phyloP scores from a whole-genome alignment of 257 asterid species.

The Lycium barbarum region DNA sequence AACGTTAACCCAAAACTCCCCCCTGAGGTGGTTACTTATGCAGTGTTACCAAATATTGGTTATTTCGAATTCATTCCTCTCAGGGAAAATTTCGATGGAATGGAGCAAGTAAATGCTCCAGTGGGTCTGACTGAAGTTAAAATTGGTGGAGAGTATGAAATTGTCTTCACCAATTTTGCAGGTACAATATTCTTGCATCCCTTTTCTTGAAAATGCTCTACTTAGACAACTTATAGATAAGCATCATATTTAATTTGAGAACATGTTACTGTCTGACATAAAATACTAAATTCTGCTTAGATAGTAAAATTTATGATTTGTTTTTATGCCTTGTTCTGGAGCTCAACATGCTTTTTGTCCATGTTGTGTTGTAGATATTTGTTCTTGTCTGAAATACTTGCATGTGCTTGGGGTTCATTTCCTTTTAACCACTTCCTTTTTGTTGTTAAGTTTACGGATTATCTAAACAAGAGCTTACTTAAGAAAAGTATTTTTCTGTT shows the following conservation, averaged over 20 bases:
- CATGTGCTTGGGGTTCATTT: no score
- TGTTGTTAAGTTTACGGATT: no score
- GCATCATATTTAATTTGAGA: no score
- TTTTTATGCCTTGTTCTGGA: no score
- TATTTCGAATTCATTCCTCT: conserved; percentile 44
- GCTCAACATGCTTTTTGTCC: no score
- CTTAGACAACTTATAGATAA: neutral
- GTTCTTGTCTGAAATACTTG: no score
- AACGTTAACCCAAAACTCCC: conserved; percentile 45
- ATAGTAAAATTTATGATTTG: no score
- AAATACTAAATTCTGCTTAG: neutral
- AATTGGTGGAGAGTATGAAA: conserved; percentile 51
- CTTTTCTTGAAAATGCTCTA: neutral
- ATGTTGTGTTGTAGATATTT: no score
- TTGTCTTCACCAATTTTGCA: conserved; percentile 46
- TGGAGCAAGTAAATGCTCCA: neutral
- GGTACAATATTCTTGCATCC: conserved; percentile 24
- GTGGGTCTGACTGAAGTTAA: conserved; percentile 45
- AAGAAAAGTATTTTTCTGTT: no score
- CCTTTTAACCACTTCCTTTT: no score
- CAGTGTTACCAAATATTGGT: conserved; percentile 51
- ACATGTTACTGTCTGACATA: no score
- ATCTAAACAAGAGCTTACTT: no score
- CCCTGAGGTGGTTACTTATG: conserved; percentile 48
- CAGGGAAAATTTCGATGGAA: neutral